These are phyloP conservation scores for Spencermartinsiella europaea DNA, from an alignment of 805 yeast genomes.

Conservation along the genomic window DNA sequence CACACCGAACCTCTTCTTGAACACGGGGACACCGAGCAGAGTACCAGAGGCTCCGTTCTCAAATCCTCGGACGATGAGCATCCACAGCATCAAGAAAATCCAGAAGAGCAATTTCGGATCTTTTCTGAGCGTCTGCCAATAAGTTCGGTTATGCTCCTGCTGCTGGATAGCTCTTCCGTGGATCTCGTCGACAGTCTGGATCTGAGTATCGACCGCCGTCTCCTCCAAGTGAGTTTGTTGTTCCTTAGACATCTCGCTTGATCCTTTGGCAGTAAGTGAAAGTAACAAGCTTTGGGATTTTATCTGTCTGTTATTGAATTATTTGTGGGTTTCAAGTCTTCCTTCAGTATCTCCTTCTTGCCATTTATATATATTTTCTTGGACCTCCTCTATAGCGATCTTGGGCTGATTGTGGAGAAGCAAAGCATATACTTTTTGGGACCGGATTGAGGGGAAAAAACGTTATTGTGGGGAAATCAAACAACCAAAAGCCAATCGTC, in stretches of 20 bases:
- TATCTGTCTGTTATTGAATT: no score
- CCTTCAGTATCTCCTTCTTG: no score
- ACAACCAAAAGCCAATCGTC: no score
- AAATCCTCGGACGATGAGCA: neutral
- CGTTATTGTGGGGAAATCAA: no score
- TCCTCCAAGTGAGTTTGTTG: neutral
- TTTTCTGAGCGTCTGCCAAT: neutral
- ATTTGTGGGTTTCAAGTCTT: no score
- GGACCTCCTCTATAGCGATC: no score
- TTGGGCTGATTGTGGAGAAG: no score
- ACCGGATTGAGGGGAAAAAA: no score
- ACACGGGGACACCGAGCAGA: neutral
- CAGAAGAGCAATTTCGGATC: slow-evolving; percentile 1
- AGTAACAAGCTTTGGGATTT: no score
- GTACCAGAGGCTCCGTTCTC: slow-evolving; percentile 1
- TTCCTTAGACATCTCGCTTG: slow-evolving; percentile 1
- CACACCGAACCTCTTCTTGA: neutral
- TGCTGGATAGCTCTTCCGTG: slow-evolving; percentile 4
- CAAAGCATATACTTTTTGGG: no score
- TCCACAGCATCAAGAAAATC: neutral
- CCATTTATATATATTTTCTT: no score
- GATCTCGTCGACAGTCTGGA: neutral
- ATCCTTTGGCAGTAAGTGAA: no score
- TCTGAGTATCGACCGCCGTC: slow-evolving; percentile 1
- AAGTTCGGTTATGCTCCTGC: slow-evolving; percentile 1